Percentiles rank a stretch among this genome's conserved stretches.
These are phyloP conservation scores for Calonectria pteridis DNA, from an alignment of 2,329 filamentous ascomycete species.

Conservation along the genomic window DNA sequence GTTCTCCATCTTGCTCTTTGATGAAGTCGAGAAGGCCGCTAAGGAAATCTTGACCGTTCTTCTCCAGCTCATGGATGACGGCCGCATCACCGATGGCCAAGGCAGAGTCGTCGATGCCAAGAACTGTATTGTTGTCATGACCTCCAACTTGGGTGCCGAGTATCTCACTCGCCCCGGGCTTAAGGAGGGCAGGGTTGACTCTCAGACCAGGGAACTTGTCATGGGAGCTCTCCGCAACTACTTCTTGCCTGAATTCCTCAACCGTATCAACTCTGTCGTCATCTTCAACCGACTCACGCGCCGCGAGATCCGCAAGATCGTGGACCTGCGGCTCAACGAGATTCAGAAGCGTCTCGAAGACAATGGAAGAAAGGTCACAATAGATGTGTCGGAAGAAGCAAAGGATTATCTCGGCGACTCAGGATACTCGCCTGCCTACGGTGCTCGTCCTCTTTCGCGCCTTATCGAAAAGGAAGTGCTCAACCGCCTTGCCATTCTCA, in stretches of 20 bases:
- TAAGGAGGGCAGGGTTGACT: slow-evolving; percentile 87
- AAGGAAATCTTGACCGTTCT: slow-evolving; percentile 98
- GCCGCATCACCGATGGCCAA: slow-evolving; percentile 97
- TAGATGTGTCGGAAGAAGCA: slow-evolving; percentile 85
- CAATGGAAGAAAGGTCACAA: slow-evolving; percentile 88
- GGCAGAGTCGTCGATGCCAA: slow-evolving; percentile 93
- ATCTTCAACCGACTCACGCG: slow-evolving; percentile 98
- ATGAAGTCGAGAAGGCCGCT: slow-evolving; percentile 98
- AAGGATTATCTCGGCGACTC: slow-evolving; percentile 93
- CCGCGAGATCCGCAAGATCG: slow-evolving; percentile 92
- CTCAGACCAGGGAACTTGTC: slow-evolving; percentile 87
- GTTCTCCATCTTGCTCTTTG: slow-evolving; percentile 97
- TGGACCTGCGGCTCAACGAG: slow-evolving; percentile 87
- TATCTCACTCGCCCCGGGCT: slow-evolving; percentile 85
- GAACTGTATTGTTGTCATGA: slow-evolving; percentile 99
- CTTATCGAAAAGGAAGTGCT: slow-evolving; percentile 98
- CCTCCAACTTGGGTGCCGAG: slow-evolving; percentile 95
- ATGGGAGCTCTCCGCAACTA: slow-evolving; percentile 93
- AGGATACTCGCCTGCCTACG: slow-evolving; percentile 95
- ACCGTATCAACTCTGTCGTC: slow-evolving; percentile 94
- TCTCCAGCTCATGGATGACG: slow-evolving; percentile 99
- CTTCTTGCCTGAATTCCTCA: slow-evolving; percentile 98
- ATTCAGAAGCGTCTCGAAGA: slow-evolving; percentile 91
- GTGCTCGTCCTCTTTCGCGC: slow-evolving; percentile 87
- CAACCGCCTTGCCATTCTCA: slow-evolving; percentile 91